Percentiles rank a stretch among this genome's conserved stretches.
Evolutionary conservation across 208 protist species (phyloP).

Genomic region (Leishmania tropica): DNA sequence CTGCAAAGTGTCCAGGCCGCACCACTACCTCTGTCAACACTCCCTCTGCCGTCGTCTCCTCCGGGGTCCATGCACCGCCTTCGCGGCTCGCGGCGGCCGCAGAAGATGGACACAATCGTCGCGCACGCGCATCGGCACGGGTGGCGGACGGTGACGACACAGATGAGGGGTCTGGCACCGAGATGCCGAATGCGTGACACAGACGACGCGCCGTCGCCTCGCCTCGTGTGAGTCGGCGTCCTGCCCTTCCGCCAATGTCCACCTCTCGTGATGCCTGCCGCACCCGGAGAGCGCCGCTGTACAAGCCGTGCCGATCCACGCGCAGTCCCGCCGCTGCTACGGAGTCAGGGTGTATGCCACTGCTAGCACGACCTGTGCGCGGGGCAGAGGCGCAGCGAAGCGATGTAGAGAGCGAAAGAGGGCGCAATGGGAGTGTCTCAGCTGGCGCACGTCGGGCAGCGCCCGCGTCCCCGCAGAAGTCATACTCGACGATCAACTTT

Average conservation of each 20-base stretch:
- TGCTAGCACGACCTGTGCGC: background rate
- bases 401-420: background rate
- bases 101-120: background rate
- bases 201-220: conserved; percentile 18
- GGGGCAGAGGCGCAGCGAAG: conserved; percentile 9
- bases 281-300: background rate
- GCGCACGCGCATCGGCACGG: background rate
- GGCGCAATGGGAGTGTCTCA: background rate
- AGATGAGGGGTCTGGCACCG: background rate
- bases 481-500: background rate
- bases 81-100: background rate
- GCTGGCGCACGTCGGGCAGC: background rate
- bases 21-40: conserved; percentile 27
- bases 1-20: conserved; percentile 18
- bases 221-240: conserved; percentile 5
- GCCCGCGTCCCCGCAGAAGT: background rate
- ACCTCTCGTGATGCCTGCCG: background rate
- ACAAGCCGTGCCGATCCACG: background rate
- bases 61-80: background rate
- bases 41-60: background rate
- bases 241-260: background rate
- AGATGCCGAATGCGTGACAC: conserved; percentile 18
- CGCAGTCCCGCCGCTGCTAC: conserved; percentile 1
- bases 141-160: background rate
- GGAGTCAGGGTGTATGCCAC: background rate